Base-by-base conservation (phyloP, 2,329 filamentous ascomycete species). In the Colletotrichum lini region DNA sequence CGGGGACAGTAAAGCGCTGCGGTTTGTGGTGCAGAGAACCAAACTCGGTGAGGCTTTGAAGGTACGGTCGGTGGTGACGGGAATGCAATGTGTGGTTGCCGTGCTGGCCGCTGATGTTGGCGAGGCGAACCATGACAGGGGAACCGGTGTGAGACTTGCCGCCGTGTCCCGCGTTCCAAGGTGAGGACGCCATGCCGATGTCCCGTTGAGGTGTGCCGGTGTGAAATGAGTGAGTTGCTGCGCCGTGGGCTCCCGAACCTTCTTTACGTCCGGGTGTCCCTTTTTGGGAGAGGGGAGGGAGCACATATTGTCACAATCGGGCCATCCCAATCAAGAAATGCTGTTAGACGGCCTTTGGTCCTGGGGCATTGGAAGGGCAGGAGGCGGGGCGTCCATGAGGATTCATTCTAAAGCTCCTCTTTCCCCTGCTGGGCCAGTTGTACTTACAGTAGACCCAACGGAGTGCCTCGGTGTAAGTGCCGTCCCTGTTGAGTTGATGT, bases 401-500 rank as follows among this genome's bases (percentile, higher is more conserved):
- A 35, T 35, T 23, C 58, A 61, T 23, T 35, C 58, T 44, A 45
- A 38, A 21, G 44, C 23, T n/a, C 44, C 13, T 26, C 42, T 16
- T 38, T 35, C 15, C 44, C 58, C 10, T 18, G 13, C 44, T 10
- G 38, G 18, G 18, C 42, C 58, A 42, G 30, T 35, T 35, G 30
- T 35, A 35, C 30, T 35, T 35, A 6, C 30, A 35, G 42, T 16
- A 23, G 42, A 13, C 3, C 7, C 40, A 44, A 26, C 18, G 15
- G 15, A 26, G 9, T 21, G 40, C 40, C 9, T 60, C 52, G 38
- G 54, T 57, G 50, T 64, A 57, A 58, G 50, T 64, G 52, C 59
- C 52, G 65, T 52, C 44, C 38, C 44, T n/a, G 44, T 45, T 45
- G 21, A 23, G n/a, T 6, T 21, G 47, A 45, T 50, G 52, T 44